These are phyloP conservation scores for Pythium graminicola DNA, from an alignment of 352 stramenopile species.

Conservation along the genomic window DNA sequence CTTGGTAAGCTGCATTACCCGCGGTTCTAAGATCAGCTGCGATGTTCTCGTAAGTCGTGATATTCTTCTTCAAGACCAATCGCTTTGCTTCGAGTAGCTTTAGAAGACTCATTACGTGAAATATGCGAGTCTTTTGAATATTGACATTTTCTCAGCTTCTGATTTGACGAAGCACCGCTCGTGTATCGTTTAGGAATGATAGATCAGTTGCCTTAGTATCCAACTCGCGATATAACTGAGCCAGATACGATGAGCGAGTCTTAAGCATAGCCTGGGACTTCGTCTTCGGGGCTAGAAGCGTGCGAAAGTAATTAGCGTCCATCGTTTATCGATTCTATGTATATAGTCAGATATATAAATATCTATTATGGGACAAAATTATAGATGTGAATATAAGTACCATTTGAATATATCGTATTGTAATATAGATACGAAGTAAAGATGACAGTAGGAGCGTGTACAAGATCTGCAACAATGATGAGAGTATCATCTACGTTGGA, in stretches of 20 bases:
- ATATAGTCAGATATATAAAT: neutral
- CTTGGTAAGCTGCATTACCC: neutral
- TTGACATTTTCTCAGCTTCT: conserved; percentile 2
- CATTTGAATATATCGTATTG: conserved; percentile 2
- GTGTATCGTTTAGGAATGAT: conserved; percentile 10
- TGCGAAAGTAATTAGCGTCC: neutral
- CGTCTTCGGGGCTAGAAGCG: neutral
- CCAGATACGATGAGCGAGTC: conserved; percentile 5
- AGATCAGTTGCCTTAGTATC: conserved; percentile 8
- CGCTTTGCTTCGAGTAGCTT: neutral
- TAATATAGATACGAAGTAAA: conserved; percentile 6
- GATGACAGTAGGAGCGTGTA: conserved; percentile 9
- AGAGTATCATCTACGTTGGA: conserved; percentile 8
- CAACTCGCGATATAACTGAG: conserved; percentile 8
- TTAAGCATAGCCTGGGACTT: conserved; percentile 10
- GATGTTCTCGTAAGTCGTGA: neutral
- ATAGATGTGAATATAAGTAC: conserved; percentile 3
- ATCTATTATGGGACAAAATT: neutral
- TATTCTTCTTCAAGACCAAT: neutral
- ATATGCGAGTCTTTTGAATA: conserved; percentile 3
- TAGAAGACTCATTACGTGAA: conserved; percentile 1
- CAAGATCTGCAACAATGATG: conserved; percentile 8
- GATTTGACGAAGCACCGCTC: conserved; percentile 2
- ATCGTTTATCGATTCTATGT: conserved; percentile 5
- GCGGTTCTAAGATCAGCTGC: neutral